Evolutionary conservation across 2,329 filamentous ascomycete genomes (phyloP), one percentile per base, ranked within the genome.

Genomic region (Talaromyces albobiverticillius): DNA sequence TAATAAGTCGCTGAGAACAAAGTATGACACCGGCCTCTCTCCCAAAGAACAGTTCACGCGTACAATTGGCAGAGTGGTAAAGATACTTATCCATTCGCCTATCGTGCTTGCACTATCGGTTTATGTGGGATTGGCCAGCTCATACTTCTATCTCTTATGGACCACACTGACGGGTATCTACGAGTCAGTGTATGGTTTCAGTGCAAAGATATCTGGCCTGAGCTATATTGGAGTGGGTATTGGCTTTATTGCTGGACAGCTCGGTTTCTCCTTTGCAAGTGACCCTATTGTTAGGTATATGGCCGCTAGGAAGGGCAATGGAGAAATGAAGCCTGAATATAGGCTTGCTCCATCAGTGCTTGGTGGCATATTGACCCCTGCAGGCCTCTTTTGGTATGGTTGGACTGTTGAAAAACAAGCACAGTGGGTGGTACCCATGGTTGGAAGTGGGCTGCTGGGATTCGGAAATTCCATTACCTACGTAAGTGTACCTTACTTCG

Each of bases 121-220:
- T 14, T 77, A 79, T 60, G 72, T 76, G 61, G 75, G 73, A 0
- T 72, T 78, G 20, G 63, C 76, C 3, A 81, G 80, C 57, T 76
- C 78, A 2, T 69, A 78, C 16, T 65, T 79, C 31, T 81, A 79
- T 61, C 65, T 81, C 8, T 72, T 77, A 43, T 72, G 79, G 29
- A 74, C 76, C 1, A 79, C 76, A 0, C 76, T 79, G 54, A 72
- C 78, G 0, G 62, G 63, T 16, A 68, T 80, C 0, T 81, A 73
- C 66, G 68, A 71, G 18, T 60, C 68, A 2, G 65, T 71, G 46
- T 81, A 81, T 51, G 61, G 67, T 23, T 70, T 78, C 55, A 68
- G 68, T 10, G 63, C 69, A 9, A 72, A 71, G 1, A 66, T 66
- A 9, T 69, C 72, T 3, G 76, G 77, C 36, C 63, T 63, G 57